A percentile compares a stretch with the other conserved stretches of the same genome.
phyloP scores from a whole-genome alignment of 1,284 basidiomycete species.

The Blastosporella zonata region DNA sequence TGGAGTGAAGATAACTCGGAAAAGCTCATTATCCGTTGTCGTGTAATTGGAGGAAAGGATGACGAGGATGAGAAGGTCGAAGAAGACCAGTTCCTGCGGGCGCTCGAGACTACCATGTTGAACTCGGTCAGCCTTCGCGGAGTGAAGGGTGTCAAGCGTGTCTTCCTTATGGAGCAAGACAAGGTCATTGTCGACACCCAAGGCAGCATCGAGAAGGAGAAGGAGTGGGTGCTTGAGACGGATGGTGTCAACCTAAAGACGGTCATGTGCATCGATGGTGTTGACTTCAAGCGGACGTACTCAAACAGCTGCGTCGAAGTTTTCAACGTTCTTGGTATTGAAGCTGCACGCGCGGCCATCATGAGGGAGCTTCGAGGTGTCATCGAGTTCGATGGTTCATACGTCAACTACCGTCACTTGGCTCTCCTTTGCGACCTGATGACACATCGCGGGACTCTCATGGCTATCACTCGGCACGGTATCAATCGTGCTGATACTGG shows the following conservation, averaged over 20 bases:
- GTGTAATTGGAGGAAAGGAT: conserved; percentile 86
- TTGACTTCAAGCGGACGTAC: conserved; percentile 89
- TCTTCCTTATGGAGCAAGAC: conserved; percentile 91
- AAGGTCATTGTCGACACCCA: conserved; percentile 68
- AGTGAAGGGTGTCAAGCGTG: conserved; percentile 87
- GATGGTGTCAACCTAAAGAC: conserved; percentile 94
- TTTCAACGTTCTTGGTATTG: conserved; percentile 96
- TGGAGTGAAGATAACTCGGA: conserved; percentile 99
- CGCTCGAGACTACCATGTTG: conserved; percentile 94
- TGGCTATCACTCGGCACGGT: conserved; percentile 99
- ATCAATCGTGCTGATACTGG: conserved; percentile 98
- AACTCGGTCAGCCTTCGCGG: conserved; percentile 95
- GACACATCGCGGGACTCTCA: conserved; percentile 94
- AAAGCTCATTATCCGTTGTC: conserved; percentile 95
- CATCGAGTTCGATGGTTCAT: conserved; percentile 99
- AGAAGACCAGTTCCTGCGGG: conserved; percentile 96
- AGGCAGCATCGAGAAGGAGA: conserved; percentile 63
- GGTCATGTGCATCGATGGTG: conserved; percentile 93
- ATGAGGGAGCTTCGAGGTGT: conserved; percentile 91
- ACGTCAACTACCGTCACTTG: conserved; percentile 98
- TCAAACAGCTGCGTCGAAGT: conserved; percentile 98
- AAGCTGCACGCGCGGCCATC: conserved; percentile 92
- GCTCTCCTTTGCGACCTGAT: conserved; percentile 96
- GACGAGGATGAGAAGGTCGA: conserved; percentile 89
- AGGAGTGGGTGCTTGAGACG: conserved; percentile 97